phyloP scores from a whole-genome alignment of 2,329 filamentous ascomycete species.

The Rutstroemia sp. region DNA sequence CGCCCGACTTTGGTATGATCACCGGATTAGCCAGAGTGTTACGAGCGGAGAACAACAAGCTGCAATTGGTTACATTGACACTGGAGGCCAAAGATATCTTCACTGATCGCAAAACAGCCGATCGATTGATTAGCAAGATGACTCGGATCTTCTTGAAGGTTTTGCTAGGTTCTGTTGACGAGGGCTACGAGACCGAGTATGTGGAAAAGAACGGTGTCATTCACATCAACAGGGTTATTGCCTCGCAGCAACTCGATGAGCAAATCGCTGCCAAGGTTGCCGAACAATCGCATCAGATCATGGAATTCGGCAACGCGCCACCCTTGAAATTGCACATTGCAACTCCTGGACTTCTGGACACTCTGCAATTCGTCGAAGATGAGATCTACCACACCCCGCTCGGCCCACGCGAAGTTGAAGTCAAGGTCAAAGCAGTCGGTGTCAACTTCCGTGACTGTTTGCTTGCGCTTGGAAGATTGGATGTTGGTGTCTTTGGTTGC shows the following conservation, averaged over 20 bases:
- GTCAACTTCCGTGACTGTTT: conserved; percentile 40
- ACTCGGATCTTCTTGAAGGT: conserved; percentile 7
- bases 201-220: conserved; percentile 1
- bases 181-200: conserved; percentile 16
- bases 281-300: background rate
- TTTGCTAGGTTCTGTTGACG: conserved; percentile 11
- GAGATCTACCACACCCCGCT: conserved; percentile 9
- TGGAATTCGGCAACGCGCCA: background rate
- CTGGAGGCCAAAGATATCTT: background rate
- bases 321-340: conserved; percentile 4
- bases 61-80: background rate
- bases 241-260: background rate
- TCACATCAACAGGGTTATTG: background rate
- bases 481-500: conserved; percentile 5
- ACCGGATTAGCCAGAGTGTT: background rate
- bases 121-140: conserved; percentile 11
- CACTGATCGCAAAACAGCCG: background rate
- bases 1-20: background rate
- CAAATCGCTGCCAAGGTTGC: background rate
- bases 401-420: conserved; percentile 29
- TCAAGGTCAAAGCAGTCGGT: conserved; percentile 30
- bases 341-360: conserved; percentile 13
- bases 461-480: conserved; percentile 25
- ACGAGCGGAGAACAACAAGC: background rate
- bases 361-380: conserved; percentile 13